Evolutionary conservation across 305 asterid genomes (phyloP), one percentile per base, ranked within the genome.

Genomic region (Solanum hybrid): DNA sequence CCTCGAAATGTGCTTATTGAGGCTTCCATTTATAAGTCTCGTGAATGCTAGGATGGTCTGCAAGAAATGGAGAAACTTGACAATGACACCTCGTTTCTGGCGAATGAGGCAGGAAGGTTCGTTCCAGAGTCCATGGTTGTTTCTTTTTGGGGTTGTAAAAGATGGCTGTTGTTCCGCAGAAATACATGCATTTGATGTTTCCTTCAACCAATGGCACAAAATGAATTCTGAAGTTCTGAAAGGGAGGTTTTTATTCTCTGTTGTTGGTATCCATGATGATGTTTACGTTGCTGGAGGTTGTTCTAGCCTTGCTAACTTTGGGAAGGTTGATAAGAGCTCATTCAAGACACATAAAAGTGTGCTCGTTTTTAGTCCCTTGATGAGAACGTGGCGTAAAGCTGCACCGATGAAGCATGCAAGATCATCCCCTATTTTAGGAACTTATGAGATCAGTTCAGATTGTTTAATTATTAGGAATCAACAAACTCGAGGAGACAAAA

Each of bases 341-440:
- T 95, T 93, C 93, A 97, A 94, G 95, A 96, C 98, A 0, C 99
- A 97, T 92, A 97, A 97, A 91, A 97, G 98, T 16, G 96, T 96
- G 87, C 77, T 95, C 40, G 94, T 93, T 26, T 97, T 95, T 88
- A 94, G 93, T 89, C 99, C 99, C 42, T 64, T 93, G 75, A 95
- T 95, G 18, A 95, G 94, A 92, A 94, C 97, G 6, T 97, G 97
- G 97, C 95, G 94, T 80, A 96, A 95, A 93, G 98, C 94, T 37
- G 94, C 98, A 67, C 93, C 98, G 2, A 95, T 97, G 99, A 97
- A 92, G 92, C 92, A 93, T 61, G 96, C 98, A 16, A 92, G 99
- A 89, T 97, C 99, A 6, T 95, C 99, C 28, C 98, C 99, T 16
- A 87, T 97, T 75, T 81, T 97, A 89, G 99, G 98, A 39, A 89